Evolutionary conservation across 306 rosid species (phyloP), one percentile per base, ranked within the genome.

Genomic region (Rubus idaeus): DNA sequence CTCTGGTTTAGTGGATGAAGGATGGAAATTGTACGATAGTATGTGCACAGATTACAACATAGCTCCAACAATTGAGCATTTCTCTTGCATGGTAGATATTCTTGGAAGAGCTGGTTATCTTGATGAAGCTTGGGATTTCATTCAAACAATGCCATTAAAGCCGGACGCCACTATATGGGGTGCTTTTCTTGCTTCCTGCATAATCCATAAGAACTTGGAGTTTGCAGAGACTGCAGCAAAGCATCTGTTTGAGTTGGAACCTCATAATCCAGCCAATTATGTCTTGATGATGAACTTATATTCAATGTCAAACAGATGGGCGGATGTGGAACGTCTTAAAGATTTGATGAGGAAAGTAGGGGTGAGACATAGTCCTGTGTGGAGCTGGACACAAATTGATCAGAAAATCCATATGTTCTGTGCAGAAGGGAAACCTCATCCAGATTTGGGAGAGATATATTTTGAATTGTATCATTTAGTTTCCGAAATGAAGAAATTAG

Each of bases 81-180:
- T 79, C 76, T 86, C 86, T 81, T 91, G 96, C 89, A 86, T 91
- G 93, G 93, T 89, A 69, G 91, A 89, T 75, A 91, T 89, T 78
- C 93, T 91, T 37, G 96, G 93, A 57, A 89, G 85, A 79, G 82
- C 88, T 23, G 86, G 96, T 72, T 89, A 81, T 91, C 88, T 91
- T 63, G 96, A 89, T 65, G 91, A 91, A 81, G 96, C 96, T 53
- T 83, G 80, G 86, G 86, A 91, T 80, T 89, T 91, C 57, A 84
- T 89, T 79, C 68, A 84, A 71, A 75, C 57, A 9, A 87, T 89
- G 91, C 89, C 90, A 62, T 41, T 85, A 23, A 78, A 86, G 58
- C 87, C 84, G 12, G 93, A 91, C 75, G 91, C 90, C 62, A 86
- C 86, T 46, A 76, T 87, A 63, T 91, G 93, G 93, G 93, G 93